These are phyloP conservation scores for Casuarina cunninghamiana DNA, from an alignment of 306 rosid species.

Conservation along the genomic window DNA sequence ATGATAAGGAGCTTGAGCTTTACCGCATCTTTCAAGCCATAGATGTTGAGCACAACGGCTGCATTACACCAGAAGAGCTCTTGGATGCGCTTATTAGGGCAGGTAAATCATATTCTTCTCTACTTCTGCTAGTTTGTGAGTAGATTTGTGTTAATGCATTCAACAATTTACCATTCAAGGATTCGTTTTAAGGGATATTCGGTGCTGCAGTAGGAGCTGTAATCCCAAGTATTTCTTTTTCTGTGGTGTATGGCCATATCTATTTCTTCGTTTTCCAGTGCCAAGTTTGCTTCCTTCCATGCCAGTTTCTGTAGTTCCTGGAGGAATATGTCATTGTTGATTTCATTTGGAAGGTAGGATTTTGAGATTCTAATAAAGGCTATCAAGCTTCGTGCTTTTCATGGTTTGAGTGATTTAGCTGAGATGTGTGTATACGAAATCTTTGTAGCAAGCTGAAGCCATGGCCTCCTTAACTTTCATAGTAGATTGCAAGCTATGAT, in stretches of 20 bases:
- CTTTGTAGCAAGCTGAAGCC: neutral
- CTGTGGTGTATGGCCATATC: neutral
- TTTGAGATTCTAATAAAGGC: neutral
- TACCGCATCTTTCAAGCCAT: conserved; percentile 90
- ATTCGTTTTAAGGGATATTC: neutral
- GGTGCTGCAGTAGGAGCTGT: neutral
- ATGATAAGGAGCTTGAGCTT: conserved; percentile 90
- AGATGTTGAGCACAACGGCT: conserved; percentile 88
- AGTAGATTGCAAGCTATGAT: neutral
- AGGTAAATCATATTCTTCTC: conserved; percentile 42
- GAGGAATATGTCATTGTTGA: neutral
- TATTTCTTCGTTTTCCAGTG: neutral
- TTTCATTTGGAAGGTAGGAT: conserved; percentile 11
- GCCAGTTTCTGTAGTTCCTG: neutral
- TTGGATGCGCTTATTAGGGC: conserved; percentile 93
- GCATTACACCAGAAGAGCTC: conserved; percentile 92
- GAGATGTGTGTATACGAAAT: neutral
- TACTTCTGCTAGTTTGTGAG: neutral
- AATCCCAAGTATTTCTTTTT: neutral
- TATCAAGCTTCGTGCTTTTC: conserved; percentile 15
- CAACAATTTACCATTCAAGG: neutral
- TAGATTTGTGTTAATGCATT: neutral
- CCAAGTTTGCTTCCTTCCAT: neutral
- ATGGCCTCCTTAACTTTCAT: neutral
- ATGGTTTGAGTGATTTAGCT: conserved; percentile 2